These are phyloP conservation scores for Starmerella vitae DNA, from an alignment of 805 yeast genomes.

Conservation along the genomic window DNA sequence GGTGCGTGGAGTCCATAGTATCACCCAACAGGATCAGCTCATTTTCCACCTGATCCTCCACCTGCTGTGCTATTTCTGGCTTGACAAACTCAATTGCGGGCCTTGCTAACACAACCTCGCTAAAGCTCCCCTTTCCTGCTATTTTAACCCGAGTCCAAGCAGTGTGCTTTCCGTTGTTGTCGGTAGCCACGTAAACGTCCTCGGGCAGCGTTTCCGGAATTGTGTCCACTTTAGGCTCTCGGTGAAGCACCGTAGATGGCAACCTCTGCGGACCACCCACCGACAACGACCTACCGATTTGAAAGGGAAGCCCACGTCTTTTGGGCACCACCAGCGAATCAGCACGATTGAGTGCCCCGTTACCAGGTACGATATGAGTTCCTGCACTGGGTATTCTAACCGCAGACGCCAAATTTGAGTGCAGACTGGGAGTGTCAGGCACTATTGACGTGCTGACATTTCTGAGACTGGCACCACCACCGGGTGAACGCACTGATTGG, in stretches of 20 bases:
- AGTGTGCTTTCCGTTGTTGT: constrained; percentile 4
- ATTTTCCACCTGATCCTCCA: neutral
- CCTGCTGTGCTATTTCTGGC: constrained; percentile 20
- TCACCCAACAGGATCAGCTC: constrained; percentile 6
- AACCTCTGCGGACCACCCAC: constrained; percentile 19
- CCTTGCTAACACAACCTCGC: constrained; percentile 29
- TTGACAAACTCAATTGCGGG: constrained; percentile 25
- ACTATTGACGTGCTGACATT: neutral
- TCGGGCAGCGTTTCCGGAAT: constrained; percentile 10
- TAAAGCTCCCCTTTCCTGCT: constrained; percentile 33
- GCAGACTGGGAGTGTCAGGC: neutral
- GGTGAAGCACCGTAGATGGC: constrained; percentile 19
- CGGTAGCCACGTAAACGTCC: constrained; percentile 16
- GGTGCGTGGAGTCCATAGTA: neutral
- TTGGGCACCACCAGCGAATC: constrained; percentile 17
- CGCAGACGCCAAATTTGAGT: neutral
- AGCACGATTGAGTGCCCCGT: constrained; percentile 1
- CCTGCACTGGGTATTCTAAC: neutral
- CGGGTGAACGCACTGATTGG: too few relatives aligned
- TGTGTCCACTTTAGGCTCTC: constrained; percentile 13
- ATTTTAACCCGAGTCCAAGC: constrained; percentile 20
- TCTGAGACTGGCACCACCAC: neutral
- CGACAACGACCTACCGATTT: constrained; percentile 14
- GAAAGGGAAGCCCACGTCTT: constrained; percentile 6
- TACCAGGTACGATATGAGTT: neutral